Conservation (phyloP, 768 basidiomycete species). For the Tulasnella sp. region DNA sequence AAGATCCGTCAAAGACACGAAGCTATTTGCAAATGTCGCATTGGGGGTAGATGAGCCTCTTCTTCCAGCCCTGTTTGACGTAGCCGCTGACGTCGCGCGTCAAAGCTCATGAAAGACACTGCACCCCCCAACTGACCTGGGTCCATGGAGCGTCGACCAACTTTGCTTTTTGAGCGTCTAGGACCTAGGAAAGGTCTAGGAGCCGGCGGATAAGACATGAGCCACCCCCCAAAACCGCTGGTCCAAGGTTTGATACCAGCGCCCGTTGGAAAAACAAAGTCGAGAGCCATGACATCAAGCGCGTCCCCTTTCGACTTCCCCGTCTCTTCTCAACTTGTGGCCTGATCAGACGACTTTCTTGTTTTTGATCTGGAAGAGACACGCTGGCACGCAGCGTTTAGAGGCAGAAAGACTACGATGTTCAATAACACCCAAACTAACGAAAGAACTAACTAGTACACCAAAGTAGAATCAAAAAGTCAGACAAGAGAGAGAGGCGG, state of each 20-base stretch:
- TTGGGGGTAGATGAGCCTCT: neutral
- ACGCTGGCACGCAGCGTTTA: neutral
- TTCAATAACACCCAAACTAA: slow-evolving; percentile 8
- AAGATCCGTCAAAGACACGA: neutral
- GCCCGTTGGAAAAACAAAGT: neutral
- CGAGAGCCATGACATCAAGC: neutral
- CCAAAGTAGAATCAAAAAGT: neutral
- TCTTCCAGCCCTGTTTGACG: neutral
- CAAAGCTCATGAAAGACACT: neutral
- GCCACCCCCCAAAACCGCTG: neutral
- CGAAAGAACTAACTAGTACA: slow-evolving; percentile 21
- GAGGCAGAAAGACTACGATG: neutral
- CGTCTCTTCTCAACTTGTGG: neutral
- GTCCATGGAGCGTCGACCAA: neutral
- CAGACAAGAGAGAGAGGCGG: slow-evolving; percentile 14
- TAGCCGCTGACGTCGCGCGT: neutral
- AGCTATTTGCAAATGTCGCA: neutral
- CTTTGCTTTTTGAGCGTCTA: neutral
- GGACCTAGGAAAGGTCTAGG: neutral
- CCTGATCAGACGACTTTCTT: neutral
- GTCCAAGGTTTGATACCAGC: neutral
- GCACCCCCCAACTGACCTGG: neutral
- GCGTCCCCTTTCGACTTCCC: neutral
- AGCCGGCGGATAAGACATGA: neutral
- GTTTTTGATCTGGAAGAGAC: neutral